A percentile compares a stretch with the other conserved stretches of the same genome.
Conservation (phyloP, 108 stramenopile species). For the Skeletonema grethae region DNA sequence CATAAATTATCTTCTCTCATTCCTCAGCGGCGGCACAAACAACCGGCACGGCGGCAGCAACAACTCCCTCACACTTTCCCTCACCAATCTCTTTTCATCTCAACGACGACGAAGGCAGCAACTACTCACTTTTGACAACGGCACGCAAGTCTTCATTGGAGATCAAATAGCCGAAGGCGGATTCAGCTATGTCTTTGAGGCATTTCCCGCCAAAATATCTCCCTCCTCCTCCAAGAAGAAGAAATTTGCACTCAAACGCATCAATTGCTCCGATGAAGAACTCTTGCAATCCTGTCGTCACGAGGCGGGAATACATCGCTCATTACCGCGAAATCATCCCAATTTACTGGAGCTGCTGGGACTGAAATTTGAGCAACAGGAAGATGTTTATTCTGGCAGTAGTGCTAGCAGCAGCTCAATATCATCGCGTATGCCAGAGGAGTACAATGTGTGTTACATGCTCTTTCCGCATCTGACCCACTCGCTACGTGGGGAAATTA, state of each 20-base stretch:
- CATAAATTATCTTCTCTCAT: conserved; percentile 10
- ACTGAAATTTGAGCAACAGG: conserved; percentile 25
- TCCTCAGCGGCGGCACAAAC: background rate
- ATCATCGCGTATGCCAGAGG: too few relatives aligned
- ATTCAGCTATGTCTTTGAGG: conserved; percentile 71
- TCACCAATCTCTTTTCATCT: conserved; percentile 1
- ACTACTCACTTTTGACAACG: conserved; percentile 53
- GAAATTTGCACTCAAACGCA: conserved; percentile 78
- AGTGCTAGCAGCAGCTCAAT: conserved; percentile 34
- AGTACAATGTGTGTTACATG: conserved; percentile 69
- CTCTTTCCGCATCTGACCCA: conserved; percentile 70
- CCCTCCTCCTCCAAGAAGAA: background rate
- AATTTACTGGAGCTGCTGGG: conserved; percentile 45
- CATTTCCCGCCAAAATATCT: conserved; percentile 9
- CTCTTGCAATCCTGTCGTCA: conserved; percentile 52
- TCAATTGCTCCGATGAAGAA: conserved; percentile 62
- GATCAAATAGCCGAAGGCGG: conserved; percentile 80
- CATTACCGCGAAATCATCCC: conserved; percentile 26
- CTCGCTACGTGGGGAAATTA: conserved; percentile 70
- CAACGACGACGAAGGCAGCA: background rate
- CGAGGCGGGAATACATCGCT: conserved; percentile 77
- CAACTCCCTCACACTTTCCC: background rate
- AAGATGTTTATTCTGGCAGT: too few relatives aligned
- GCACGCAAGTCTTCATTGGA: conserved; percentile 54
- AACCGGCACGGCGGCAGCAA: background rate